Evolutionary conservation across 1,139 yeast genomes (phyloP).

Genomic region (Blastobotrys aristatus): DNA sequence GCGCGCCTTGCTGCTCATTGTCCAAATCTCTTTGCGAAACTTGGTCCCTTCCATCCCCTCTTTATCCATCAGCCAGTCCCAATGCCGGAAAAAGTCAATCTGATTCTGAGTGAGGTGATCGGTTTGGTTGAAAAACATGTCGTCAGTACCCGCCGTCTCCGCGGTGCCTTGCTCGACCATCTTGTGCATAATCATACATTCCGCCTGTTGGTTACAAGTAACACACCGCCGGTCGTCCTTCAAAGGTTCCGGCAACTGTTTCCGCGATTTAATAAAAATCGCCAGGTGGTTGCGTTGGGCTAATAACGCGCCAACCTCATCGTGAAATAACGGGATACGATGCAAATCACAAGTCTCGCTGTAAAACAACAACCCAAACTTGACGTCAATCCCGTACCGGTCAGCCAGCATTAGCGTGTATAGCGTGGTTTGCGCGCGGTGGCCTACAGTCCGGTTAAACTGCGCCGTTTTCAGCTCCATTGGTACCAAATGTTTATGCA

Average conservation of each 20-base stretch:
- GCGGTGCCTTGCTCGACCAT: constrained; percentile 53
- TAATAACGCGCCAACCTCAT: constrained; percentile 59
- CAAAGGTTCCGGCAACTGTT: constrained; percentile 54
- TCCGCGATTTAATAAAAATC: constrained; percentile 41
- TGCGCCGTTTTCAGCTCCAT: constrained; percentile 87
- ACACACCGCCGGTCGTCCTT: constrained; percentile 57
- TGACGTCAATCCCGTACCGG: constrained; percentile 63
- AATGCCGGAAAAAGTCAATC: constrained; percentile 54
- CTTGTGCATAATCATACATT: constrained; percentile 68
- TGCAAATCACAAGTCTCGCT: constrained; percentile 57
- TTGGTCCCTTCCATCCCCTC: constrained; percentile 62
- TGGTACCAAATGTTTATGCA: constrained; percentile 52
- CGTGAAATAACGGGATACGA: constrained; percentile 35
- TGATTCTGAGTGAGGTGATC: constrained; percentile 47
- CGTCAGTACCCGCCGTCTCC: constrained; percentile 33
- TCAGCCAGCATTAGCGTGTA: constrained; percentile 78
- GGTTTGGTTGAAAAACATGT: constrained; percentile 47
- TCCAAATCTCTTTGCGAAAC: constrained; percentile 64
- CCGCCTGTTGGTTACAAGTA: constrained; percentile 53
- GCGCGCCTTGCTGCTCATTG: constrained; percentile 53
- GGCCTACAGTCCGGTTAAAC: constrained; percentile 50
- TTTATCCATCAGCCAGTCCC: constrained; percentile 68
- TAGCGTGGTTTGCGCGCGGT: constrained; percentile 84
- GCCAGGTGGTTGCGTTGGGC: constrained; percentile 72
- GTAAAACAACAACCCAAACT: constrained; percentile 67